Conservation (phyloP, 805 yeast genomes). For the Metschnikowia matae region DNA sequence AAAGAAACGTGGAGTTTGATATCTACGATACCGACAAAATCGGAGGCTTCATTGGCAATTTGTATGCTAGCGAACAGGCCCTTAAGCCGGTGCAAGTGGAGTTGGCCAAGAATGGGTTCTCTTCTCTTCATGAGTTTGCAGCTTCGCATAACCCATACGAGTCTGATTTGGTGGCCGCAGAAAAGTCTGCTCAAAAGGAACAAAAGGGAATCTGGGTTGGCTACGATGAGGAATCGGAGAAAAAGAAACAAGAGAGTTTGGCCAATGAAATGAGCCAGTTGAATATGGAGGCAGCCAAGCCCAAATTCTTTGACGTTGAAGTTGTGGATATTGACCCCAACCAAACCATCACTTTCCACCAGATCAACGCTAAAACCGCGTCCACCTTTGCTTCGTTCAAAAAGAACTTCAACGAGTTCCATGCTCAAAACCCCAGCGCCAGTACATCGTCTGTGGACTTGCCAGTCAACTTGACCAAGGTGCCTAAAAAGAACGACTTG, state of each 20-base stretch:
- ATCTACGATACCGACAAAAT: conserved; percentile 67
- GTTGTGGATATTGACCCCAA: conserved; percentile 45
- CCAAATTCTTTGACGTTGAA: conserved; percentile 48
- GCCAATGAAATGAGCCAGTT: conserved; percentile 20
- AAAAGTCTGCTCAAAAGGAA: conserved; percentile 52
- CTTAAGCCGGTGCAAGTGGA: conserved; percentile 52
- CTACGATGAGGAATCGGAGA: conserved; percentile 43
- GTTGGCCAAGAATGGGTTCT: conserved; percentile 60
- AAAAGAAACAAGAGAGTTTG: conserved; percentile 25
- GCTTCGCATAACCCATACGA: conserved; percentile 54
- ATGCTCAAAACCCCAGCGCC: conserved; percentile 35
- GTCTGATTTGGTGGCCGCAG: conserved; percentile 54
- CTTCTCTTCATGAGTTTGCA: conserved; percentile 61
- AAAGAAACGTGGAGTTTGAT: conserved; percentile 69
- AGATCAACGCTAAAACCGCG: conserved; percentile 34
- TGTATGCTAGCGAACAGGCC: conserved; percentile 49
- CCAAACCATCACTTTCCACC: conserved; percentile 41
- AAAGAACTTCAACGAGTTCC: conserved; percentile 44
- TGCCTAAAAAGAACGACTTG: conserved; percentile 52
- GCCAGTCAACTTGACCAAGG: conserved; percentile 35
- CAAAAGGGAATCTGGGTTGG: conserved; percentile 66
- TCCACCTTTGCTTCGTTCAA: conserved; percentile 41
- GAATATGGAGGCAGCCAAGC: conserved; percentile 27
- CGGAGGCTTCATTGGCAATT: conserved; percentile 77
- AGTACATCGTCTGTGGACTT: conserved; percentile 33